Evolutionary conservation across 345 rosid species (phyloP).

Genomic region (Eucalyptus urophylla): DNA sequence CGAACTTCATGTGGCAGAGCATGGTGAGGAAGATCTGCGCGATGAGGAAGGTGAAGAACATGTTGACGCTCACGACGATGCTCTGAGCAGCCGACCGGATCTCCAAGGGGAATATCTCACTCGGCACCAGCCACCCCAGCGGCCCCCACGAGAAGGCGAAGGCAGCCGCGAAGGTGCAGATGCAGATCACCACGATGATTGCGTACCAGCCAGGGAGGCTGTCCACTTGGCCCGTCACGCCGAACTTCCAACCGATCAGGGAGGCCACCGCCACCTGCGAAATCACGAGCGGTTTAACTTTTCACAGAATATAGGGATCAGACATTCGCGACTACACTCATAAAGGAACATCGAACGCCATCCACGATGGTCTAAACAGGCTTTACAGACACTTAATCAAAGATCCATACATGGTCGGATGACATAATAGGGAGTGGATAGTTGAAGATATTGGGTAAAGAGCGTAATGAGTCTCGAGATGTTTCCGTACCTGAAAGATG

Average conservation of each 20-base stretch:
- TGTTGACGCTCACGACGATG: slow-evolving; percentile 6
- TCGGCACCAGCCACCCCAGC: neutral
- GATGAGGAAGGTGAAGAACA: slow-evolving; percentile 3
- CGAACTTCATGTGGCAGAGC: neutral
- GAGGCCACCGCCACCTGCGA: slow-evolving; percentile 3
- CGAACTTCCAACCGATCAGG: neutral
- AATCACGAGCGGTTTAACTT: neutral
- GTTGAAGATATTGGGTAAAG: neutral
- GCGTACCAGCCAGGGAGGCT: neutral
- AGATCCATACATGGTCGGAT: neutral
- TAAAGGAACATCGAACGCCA: neutral
- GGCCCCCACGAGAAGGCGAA: slow-evolving; percentile 24
- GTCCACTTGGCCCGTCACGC: neutral
- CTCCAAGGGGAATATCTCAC: slow-evolving; percentile 28
- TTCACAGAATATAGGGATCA: neutral
- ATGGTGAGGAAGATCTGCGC: neutral
- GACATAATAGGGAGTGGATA: too few relatives aligned
- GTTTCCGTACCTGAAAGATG: neutral
- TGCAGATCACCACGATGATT: neutral
- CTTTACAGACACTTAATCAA: too few relatives aligned
- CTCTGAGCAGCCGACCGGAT: slow-evolving; percentile 25
- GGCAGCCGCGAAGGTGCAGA: neutral
- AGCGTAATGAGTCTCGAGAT: neutral
- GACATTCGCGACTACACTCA: neutral
- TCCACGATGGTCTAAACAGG: neutral